These are phyloP conservation scores for Triticum dicoccoides DNA, from an alignment of 176 grass and related monocot genomes.

Conservation along the genomic window DNA sequence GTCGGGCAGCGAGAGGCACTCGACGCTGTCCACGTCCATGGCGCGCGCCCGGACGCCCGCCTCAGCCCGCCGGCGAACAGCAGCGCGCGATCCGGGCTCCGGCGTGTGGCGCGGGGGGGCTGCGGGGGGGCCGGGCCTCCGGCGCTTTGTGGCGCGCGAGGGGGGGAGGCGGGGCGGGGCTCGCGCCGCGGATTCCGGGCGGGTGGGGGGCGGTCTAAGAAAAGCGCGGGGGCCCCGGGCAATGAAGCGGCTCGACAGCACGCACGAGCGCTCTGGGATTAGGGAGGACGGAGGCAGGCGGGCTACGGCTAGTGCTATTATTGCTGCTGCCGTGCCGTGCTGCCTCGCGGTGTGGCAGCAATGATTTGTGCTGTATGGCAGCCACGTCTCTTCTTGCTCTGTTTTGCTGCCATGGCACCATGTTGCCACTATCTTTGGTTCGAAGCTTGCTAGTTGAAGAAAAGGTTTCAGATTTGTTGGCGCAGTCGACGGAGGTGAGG, in stretches of 20 bases:
- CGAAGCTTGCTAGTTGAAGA: too few species aligned
- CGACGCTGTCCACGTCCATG: conserved; percentile 66
- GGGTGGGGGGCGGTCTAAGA: conserved; percentile 6
- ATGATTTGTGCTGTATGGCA: neutral
- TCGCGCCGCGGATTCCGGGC: conserved; percentile 27
- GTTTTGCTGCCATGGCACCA: neutral
- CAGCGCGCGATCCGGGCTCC: conserved; percentile 10
- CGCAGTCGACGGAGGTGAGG: too few species aligned
- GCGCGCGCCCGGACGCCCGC: conserved; percentile 15
- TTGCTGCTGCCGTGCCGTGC: neutral
- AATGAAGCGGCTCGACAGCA: neutral
- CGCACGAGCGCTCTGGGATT: conserved; percentile 1
- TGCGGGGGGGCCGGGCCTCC: neutral
- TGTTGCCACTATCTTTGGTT: neutral
- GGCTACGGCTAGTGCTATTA: neutral
- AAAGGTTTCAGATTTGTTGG: too few species aligned
- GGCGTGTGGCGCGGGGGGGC: neutral
- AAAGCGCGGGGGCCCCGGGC: neutral
- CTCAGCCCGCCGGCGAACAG: conserved; percentile 13
- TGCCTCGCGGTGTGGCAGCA: neutral
- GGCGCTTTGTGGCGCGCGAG: conserved; percentile 28
- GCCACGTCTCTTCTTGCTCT: neutral
- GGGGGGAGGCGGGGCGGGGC: neutral
- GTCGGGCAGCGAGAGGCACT: conserved; percentile 71
- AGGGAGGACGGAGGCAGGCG: neutral